Evolutionary conservation across 2,329 filamentous ascomycete species (phyloP).

Genomic region (Diaporthe australafricana): DNA sequence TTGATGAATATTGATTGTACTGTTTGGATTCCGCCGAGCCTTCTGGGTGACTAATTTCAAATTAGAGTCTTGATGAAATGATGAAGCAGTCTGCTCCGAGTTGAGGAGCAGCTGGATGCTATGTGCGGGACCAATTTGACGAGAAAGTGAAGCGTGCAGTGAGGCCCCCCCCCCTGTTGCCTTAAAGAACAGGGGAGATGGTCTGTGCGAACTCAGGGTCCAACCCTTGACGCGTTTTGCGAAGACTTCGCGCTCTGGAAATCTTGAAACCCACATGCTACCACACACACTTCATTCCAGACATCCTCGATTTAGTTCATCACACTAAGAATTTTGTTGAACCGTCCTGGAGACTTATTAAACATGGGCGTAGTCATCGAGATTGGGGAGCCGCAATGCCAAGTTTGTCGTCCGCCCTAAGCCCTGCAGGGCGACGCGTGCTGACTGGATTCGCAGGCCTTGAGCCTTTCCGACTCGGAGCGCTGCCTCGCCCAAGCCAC

Average conservation of each 20-base stretch:
- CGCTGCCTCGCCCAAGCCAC: conserved; percentile 50
- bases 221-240: neutral
- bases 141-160: no score
- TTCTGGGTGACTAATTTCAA: no score
- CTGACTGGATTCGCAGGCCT: conserved; percentile 38
- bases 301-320: neutral
- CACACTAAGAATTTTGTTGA: neutral
- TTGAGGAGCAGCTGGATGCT: no score
- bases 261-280: neutral
- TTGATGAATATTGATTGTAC: no score
- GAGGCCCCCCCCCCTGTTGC: no score
- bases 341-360: neutral
- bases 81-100: no score
- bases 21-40: no score
- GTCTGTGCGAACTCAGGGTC: no score
- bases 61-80: no score
- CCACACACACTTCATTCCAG: neutral
- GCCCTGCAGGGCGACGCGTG: neutral
- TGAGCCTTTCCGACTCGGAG: conserved; percentile 51
- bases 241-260: neutral
- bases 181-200: no score
- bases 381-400: conserved; percentile 9
- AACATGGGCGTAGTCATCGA: neutral
- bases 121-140: no score
- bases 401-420: neutral